phyloP scores from a whole-genome alignment of 495 filamentous ascomycete species.

The Penicillium desertorum region DNA sequence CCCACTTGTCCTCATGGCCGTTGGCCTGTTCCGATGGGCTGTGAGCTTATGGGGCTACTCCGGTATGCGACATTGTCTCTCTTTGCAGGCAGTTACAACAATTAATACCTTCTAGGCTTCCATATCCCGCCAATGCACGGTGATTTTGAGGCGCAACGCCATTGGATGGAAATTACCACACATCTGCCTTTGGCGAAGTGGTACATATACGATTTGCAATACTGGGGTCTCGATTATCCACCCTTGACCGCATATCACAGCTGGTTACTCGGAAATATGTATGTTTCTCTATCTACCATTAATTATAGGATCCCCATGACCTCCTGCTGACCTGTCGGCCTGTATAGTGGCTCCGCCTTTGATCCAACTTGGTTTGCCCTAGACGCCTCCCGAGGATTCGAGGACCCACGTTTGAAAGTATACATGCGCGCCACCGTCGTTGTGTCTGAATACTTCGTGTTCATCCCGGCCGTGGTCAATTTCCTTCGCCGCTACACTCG shows the following conservation, averaged over 20 bases:
- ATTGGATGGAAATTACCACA: slow-evolving; percentile 97
- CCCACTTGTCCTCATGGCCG: slow-evolving; percentile 82
- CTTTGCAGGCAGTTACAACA: not conserved
- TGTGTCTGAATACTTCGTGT: slow-evolving; percentile 84
- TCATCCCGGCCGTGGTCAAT: slow-evolving; percentile 79
- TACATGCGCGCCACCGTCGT: slow-evolving; percentile 93
- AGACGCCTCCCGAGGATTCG: slow-evolving; percentile 74
- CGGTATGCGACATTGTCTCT: slow-evolving; percentile 50
- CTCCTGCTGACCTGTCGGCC: not conserved
- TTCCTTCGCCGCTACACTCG: slow-evolving; percentile 78
- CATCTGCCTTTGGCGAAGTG: slow-evolving; percentile 87
- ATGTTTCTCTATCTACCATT: slow-evolving; percentile 14
- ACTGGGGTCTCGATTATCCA: slow-evolving; percentile 98
- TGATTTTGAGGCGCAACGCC: slow-evolving; percentile 94
- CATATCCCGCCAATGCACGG: slow-evolving; percentile 86
- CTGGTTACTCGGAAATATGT: slow-evolving; percentile 88
- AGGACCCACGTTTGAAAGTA: slow-evolving; percentile 78
- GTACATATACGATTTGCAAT: slow-evolving; percentile 95
- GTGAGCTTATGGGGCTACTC: slow-evolving; percentile 93
- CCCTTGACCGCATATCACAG: slow-evolving; percentile 97
- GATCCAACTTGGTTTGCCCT: slow-evolving; percentile 89
- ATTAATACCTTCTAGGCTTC: slow-evolving; percentile 57
- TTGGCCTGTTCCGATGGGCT: slow-evolving; percentile 90
- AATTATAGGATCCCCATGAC: slow-evolving; percentile 13
- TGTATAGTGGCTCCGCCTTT: slow-evolving; percentile 65